Conservation (phyloP, 106 monocot genomes). For the Dactylorhiza incarnata region DNA sequence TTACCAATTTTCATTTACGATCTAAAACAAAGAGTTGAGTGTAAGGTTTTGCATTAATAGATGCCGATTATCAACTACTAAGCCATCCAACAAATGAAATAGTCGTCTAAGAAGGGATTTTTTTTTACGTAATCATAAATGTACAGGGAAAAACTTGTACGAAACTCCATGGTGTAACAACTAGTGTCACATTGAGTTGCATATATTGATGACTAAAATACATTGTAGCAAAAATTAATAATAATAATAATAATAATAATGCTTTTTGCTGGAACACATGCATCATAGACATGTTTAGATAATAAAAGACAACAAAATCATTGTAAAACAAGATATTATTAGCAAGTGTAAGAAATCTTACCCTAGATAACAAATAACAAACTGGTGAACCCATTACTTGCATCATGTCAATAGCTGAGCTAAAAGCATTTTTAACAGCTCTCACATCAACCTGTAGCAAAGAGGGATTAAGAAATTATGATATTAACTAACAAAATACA, state of each 20-base stretch:
- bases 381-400: constrained; percentile 67
- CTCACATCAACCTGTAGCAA: constrained; percentile 41
- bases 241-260: background rate
- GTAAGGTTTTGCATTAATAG: background rate
- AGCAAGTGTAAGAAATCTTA: constrained; percentile 11
- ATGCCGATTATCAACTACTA: background rate
- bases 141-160: background rate
- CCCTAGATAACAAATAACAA: constrained; percentile 50
- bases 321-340: too few species aligned
- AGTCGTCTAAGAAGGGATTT: background rate
- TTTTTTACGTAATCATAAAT: background rate
- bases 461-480: background rate
- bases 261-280: background rate
- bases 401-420: constrained; percentile 78
- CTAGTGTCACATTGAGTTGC: background rate
- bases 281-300: too few species aligned
- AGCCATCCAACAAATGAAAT: background rate
- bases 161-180: background rate
- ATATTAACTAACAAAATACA: background rate
- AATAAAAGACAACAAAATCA: too few species aligned
- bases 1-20: too few species aligned
- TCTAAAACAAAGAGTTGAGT: background rate
- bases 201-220: background rate
- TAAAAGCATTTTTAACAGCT: constrained; percentile 50
- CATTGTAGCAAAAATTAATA: background rate